phyloP scores from a whole-genome alignment of 106 monocot species.

The Acorus gramineus region DNA sequence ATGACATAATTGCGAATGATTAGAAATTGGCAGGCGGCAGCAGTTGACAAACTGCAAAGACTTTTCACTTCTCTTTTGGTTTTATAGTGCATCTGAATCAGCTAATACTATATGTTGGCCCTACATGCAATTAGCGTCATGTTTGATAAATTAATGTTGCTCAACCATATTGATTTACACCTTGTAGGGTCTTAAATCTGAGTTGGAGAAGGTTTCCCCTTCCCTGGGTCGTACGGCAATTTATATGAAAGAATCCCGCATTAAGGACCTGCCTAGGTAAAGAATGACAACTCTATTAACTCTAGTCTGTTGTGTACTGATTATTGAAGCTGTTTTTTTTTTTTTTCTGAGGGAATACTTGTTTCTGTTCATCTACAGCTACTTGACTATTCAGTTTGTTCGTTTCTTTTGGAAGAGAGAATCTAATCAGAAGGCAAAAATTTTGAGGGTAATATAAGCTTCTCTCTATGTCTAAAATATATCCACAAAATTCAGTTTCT shows the following conservation, averaged over 20 bases:
- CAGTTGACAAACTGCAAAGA: no score
- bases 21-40: no score
- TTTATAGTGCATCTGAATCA: no score
- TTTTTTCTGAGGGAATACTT: not conserved
- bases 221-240: constrained; percentile 66
- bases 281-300: constrained; percentile 2
- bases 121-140: no score
- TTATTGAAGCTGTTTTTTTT: not conserved
- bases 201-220: constrained; percentile 88
- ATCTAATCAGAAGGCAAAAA: constrained; percentile 95
- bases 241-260: constrained; percentile 72
- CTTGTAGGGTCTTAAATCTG: constrained; percentile 83
- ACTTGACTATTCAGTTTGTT: constrained; percentile 96
- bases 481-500: no score
- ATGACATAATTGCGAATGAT: no score
- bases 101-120: no score
- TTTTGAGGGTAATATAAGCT: constrained; percentile 51
- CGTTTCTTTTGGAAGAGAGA: constrained; percentile 99
- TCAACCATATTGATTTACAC: not conserved
- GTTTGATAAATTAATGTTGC: no score
- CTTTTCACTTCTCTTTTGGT: no score
- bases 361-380: constrained; percentile 29
- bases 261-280: constrained; percentile 73
- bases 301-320: not conserved
- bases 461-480: no score